These are phyloP conservation scores for Picochlorum costavermella DNA, from an alignment of 139 green algal species.

Conservation along the genomic window DNA sequence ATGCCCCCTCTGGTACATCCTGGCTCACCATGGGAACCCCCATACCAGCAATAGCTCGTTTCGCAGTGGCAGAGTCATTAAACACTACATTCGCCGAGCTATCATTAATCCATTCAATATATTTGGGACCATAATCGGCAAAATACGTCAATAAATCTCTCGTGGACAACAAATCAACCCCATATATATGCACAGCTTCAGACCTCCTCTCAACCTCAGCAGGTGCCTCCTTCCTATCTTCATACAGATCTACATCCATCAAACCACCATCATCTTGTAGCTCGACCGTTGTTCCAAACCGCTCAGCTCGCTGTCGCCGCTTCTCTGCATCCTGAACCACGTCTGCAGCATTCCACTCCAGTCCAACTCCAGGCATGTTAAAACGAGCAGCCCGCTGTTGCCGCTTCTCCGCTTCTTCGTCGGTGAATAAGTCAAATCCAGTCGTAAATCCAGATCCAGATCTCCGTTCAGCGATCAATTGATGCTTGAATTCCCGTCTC, in stretches of 20 bases:
- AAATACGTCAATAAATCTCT: slow-evolving; percentile 27
- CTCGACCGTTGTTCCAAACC: slow-evolving; percentile 55
- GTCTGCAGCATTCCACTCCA: slow-evolving; percentile 15
- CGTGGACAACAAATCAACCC: slow-evolving; percentile 77
- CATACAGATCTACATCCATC: slow-evolving; percentile 52
- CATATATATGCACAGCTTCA: slow-evolving; percentile 71
- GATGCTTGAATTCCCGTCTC: slow-evolving; percentile 33
- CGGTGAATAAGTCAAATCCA: slow-evolving; percentile 57
- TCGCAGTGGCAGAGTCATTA: slow-evolving; percentile 39
- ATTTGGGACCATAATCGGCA: slow-evolving; percentile 47
- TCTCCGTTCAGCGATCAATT: slow-evolving; percentile 27
- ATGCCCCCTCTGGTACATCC: slow-evolving; percentile 34
- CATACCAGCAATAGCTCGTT: slow-evolving; percentile 49
- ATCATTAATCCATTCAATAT: slow-evolving; percentile 87
- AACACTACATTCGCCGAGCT: slow-evolving; percentile 73
- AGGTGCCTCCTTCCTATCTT: slow-evolving; percentile 40
- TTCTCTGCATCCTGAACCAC: slow-evolving; percentile 38
- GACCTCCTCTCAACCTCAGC: slow-evolving; percentile 30
- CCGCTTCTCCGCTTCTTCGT: slow-evolving; percentile 62
- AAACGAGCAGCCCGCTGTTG: slow-evolving; percentile 49
- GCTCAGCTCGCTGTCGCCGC: slow-evolving; percentile 40
- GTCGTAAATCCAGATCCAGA: slow-evolving; percentile 44
- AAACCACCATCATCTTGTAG: slow-evolving; percentile 41
- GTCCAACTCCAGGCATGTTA: slow-evolving; percentile 12
- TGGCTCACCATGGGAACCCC: slow-evolving; percentile 50